Percentiles rank a stretch among this genome's conserved stretches.
These are phyloP conservation scores for Corrigiola litoralis DNA, from an alignment of 179 eudicot species.

Conservation along the genomic window DNA sequence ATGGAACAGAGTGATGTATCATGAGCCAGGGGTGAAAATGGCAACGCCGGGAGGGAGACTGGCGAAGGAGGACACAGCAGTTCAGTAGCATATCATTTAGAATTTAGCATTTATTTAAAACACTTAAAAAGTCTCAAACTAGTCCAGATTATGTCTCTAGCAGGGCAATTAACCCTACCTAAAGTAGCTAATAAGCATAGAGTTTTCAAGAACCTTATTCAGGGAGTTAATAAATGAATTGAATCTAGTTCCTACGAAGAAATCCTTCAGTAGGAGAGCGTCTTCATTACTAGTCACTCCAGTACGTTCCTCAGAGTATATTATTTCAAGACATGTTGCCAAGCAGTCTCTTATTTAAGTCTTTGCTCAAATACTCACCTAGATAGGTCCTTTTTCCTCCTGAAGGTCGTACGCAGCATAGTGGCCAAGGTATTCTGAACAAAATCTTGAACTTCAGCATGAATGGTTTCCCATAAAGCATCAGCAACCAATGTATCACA, in stretches of 20 bases:
- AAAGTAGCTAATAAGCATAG: not conserved
- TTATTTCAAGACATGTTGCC: too few relatives aligned
- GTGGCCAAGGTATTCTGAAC: constrained; percentile 92
- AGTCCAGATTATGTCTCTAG: not conserved
- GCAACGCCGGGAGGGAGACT: too few relatives aligned
- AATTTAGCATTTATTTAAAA: not conserved
- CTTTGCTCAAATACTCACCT: constrained; percentile 40
- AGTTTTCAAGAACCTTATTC: not conserved
- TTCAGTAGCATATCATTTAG: not conserved
- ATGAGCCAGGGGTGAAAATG: too few relatives aligned
- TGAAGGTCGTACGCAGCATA: constrained; percentile 90
- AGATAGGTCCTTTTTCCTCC: constrained; percentile 90
- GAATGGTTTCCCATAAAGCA: constrained; percentile 97
- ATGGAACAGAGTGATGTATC: too few relatives aligned
- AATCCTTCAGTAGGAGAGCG: too few relatives aligned
- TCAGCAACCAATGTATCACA: constrained; percentile 91
- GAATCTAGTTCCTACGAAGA: not conserved
- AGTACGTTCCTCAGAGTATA: too few relatives aligned
- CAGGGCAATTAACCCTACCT: not conserved
- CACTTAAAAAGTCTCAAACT: not conserved
- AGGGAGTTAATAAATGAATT: not conserved
- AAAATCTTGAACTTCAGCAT: constrained; percentile 98
- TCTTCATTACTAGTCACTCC: too few relatives aligned
- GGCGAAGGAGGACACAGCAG: too few relatives aligned
- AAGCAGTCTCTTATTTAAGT: not conserved